A percentile compares a stretch with the other conserved stretches of the same genome.
Evolutionary conservation across 2,329 filamentous ascomycete genomes (phyloP).

Genomic region (Ascochyta rabiei): DNA sequence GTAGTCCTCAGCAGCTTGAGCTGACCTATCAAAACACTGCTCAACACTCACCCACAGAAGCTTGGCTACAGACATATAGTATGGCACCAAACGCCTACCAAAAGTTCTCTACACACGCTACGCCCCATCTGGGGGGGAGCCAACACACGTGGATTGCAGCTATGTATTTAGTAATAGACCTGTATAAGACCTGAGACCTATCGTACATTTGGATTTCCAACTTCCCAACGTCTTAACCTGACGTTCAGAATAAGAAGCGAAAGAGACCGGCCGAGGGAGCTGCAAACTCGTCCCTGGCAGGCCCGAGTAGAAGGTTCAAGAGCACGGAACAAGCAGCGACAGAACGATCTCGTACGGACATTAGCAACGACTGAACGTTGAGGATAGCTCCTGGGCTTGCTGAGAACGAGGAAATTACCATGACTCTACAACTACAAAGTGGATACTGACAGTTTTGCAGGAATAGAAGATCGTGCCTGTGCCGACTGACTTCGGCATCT

Average conservation of each 20-base stretch:
- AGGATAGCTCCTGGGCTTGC: neutral
- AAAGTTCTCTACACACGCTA: neutral
- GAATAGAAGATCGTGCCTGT: neutral
- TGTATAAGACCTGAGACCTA: neutral
- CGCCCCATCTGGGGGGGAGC: neutral
- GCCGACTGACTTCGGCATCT: conserved; percentile 2
- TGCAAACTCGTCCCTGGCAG: neutral
- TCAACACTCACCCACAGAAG: neutral
- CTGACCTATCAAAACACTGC: neutral
- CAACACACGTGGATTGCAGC: neutral
- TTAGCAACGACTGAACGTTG: neutral
- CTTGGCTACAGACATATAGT: neutral
- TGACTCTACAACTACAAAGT: neutral
- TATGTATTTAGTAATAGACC: neutral
- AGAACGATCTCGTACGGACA: neutral
- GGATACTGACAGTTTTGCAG: neutral
- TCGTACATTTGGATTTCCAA: conserved; percentile 3
- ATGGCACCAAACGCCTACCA: neutral
- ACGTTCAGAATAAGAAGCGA: neutral
- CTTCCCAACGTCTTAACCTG: neutral
- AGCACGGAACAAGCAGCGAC: neutral
- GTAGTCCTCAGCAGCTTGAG: no score
- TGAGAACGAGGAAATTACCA: neutral
- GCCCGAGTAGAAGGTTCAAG: neutral
- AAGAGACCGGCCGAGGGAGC: neutral